phyloP scores from a whole-genome alignment of 2,329 filamentous ascomycete species.

The Pseudogymnoascus sp. region DNA sequence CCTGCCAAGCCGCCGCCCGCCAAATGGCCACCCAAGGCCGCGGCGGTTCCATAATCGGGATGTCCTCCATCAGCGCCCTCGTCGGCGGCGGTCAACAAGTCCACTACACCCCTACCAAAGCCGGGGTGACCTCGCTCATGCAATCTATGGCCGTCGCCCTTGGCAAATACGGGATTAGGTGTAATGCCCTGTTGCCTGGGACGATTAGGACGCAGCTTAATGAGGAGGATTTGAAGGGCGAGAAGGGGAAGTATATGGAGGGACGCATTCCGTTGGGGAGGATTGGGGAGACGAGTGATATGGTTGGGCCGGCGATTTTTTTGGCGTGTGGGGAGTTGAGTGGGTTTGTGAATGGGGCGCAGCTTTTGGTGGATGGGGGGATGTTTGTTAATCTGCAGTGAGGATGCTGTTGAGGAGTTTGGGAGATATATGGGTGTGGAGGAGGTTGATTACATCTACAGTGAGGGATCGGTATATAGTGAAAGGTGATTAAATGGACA shows the following conservation, averaged over 20 bases:
- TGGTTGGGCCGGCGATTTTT: conserved; percentile 80
- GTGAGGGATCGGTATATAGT: not conserved
- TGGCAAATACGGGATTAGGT: conserved; percentile 66
- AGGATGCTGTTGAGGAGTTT: not conserved
- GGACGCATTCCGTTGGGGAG: conserved; percentile 69
- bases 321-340: conserved; percentile 71
- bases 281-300: conserved; percentile 61
- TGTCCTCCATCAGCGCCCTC: conserved; percentile 64
- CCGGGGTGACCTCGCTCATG: conserved; percentile 71
- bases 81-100: conserved; percentile 71
- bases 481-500: not conserved
- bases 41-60: conserved; percentile 72
- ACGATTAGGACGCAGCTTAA: conserved; percentile 80
- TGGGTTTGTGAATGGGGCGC: conserved; percentile 72
- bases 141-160: conserved; percentile 74
- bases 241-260: conserved; percentile 71
- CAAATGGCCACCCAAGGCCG: conserved; percentile 63
- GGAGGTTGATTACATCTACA: not conserved
- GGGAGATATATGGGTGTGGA: not conserved
- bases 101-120: conserved; percentile 86
- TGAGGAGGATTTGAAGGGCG: conserved; percentile 67
- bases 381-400: conserved; percentile 82
- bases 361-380: conserved; percentile 79
- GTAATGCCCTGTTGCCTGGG: conserved; percentile 75
- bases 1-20: conserved; percentile 72